Evolutionary conservation across 768 basidiomycete species (phyloP).

Genomic region (Termitomyces sp.): DNA sequence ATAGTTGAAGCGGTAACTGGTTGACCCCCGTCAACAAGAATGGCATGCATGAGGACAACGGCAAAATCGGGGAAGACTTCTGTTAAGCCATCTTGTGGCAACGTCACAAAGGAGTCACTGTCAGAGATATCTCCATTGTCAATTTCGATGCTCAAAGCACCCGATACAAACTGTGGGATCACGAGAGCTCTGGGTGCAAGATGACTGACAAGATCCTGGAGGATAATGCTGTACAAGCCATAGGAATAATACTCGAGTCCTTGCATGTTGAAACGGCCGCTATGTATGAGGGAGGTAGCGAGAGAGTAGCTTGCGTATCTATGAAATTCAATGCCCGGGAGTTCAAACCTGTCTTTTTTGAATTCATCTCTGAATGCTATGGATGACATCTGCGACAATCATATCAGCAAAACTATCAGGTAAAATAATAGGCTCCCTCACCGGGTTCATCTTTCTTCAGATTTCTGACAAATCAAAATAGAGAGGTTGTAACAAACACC

Average conservation of each 20-base stretch:
- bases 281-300: neutral
- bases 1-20: neutral
- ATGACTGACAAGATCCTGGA: neutral
- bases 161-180: neutral
- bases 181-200: neutral
- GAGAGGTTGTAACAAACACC: neutral
- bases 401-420: neutral
- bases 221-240: neutral
- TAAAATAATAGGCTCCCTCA: neutral
- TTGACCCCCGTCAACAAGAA: neutral
- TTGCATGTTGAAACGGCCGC: neutral
- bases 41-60: neutral
- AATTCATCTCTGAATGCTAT: neutral
- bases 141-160: neutral
- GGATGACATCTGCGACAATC: neutral
- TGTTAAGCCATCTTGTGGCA: neutral
- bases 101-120: neutral
- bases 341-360: neutral
- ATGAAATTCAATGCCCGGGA: neutral
- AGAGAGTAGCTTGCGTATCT: conserved; percentile 3
- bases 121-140: neutral
- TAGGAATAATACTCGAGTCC: neutral
- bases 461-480: too few species aligned
- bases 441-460: neutral
- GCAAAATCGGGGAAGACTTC: too few species aligned